phyloP scores from a whole-genome alignment of 345 rosid species.

The Excoecaria cochinchinensis region DNA sequence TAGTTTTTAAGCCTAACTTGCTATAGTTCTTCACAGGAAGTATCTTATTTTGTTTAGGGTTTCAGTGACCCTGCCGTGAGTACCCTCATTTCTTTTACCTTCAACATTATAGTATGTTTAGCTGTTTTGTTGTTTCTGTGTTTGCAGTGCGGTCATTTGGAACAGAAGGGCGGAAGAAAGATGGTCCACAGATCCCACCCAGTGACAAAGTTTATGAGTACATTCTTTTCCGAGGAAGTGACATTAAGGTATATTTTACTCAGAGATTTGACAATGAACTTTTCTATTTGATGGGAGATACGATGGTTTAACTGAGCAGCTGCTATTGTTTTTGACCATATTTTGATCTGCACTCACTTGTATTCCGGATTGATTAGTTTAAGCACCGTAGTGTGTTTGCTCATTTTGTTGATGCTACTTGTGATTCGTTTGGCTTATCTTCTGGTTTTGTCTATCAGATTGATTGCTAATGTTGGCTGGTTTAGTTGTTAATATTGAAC shows the following conservation, averaged over 20 bases:
- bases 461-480: background rate
- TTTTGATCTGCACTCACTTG: background rate
- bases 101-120: background rate
- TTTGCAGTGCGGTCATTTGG: constrained; percentile 68
- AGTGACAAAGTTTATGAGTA: constrained; percentile 67
- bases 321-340: background rate
- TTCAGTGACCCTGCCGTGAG: background rate
- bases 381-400: background rate
- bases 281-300: background rate
- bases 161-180: constrained; percentile 72
- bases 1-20: background rate
- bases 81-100: background rate
- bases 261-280: background rate
- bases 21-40: background rate
- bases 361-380: background rate
- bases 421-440: background rate
- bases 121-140: background rate
- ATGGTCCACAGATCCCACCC: constrained; percentile 59
- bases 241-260: constrained; percentile 51
- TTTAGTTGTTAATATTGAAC: background rate
- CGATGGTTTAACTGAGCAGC: background rate
- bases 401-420: background rate
- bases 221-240: constrained; percentile 66
- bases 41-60: background rate
- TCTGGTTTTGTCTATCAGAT: no score